These are phyloP conservation scores for Vitis cinerea DNA, from an alignment of 164 flowering plant genomes.

Conservation along the genomic window DNA sequence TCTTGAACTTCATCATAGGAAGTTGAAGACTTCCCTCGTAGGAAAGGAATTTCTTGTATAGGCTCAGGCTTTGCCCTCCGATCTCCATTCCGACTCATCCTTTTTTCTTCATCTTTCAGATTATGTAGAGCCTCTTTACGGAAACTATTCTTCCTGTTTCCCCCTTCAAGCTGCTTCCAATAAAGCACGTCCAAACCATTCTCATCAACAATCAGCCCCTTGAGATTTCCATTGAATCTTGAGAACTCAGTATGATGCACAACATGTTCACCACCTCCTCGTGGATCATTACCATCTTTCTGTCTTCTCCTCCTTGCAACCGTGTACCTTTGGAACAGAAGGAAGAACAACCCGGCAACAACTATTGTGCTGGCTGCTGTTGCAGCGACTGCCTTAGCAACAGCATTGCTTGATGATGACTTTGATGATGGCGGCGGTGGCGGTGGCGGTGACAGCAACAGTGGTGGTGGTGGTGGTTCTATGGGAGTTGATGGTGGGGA, in stretches of 20 bases:
- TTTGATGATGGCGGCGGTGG: conserved; percentile 1
- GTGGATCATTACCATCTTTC: background rate
- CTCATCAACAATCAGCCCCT: conserved; percentile 82
- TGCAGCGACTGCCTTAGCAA: conserved; percentile 52
- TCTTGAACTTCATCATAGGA: conserved; percentile 14
- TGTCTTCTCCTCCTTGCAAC: conserved; percentile 12
- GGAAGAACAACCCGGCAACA: conserved; percentile 52
- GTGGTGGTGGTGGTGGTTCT: background rate
- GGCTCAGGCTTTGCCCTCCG: conserved; percentile 14
- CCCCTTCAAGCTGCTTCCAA: conserved; percentile 63
- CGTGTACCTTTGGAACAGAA: conserved; percentile 31
- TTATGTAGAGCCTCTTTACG: conserved; percentile 20
- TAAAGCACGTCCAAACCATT: conserved; percentile 86
- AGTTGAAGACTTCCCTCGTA: conserved; percentile 41
- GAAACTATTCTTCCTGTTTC: conserved; percentile 24
- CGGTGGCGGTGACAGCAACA: background rate
- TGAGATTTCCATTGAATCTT: conserved; percentile 45
- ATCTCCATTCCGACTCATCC: conserved; percentile 3
- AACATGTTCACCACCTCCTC: conserved; percentile 1
- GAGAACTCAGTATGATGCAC: conserved; percentile 19
- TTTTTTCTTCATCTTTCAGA: conserved; percentile 16
- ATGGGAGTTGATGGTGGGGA: background rate
- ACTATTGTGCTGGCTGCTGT: conserved; percentile 70
- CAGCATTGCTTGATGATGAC: conserved; percentile 11
- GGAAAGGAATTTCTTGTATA: conserved; percentile 52